These are phyloP conservation scores for Colletotrichum sojae DNA, from an alignment of 2,329 filamentous ascomycete genomes.

Conservation along the genomic window DNA sequence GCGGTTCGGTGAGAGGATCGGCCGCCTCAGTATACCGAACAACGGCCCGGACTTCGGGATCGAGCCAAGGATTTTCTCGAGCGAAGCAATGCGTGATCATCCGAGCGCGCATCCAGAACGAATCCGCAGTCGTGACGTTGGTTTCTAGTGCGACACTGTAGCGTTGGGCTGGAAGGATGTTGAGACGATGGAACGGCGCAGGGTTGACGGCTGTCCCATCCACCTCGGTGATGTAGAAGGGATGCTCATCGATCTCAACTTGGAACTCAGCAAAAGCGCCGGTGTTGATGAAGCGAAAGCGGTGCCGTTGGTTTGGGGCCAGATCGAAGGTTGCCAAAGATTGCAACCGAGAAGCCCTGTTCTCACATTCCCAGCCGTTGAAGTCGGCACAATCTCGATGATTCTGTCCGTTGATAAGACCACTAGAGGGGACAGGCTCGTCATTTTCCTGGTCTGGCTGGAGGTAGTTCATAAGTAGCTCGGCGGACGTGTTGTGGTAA, in stretches of 20 bases:
- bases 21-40: slow-evolving; percentile 47
- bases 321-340: slow-evolving; percentile 56
- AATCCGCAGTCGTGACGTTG: slow-evolving; percentile 65
- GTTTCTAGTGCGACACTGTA: slow-evolving; percentile 77
- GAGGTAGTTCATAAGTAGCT: slow-evolving; percentile 69
- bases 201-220: slow-evolving; percentile 78
- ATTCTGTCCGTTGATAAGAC: slow-evolving; percentile 72
- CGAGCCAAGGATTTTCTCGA: slow-evolving; percentile 48
- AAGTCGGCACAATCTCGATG: slow-evolving; percentile 53
- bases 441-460: slow-evolving; percentile 67
- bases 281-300: slow-evolving; percentile 78
- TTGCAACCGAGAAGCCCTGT: slow-evolving; percentile 16
- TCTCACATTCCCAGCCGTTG: slow-evolving; percentile 60
- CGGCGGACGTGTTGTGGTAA: slow-evolving; percentile 73
- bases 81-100: slow-evolving; percentile 58
- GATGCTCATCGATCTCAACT: slow-evolving; percentile 77
- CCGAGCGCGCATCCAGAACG: slow-evolving; percentile 75
- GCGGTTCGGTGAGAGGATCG: slow-evolving; percentile 42
- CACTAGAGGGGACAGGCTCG: slow-evolving; percentile 76
- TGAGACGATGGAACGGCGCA: slow-evolving; percentile 70
- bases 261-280: slow-evolving; percentile 81
- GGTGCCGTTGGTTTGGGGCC: slow-evolving; percentile 70
- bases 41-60: slow-evolving; percentile 49
- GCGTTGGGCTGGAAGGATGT: slow-evolving; percentile 78
- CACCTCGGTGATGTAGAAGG: slow-evolving; percentile 76